Evolutionary conservation across 176 grass and related monocot species (phyloP).

Genomic region (Saccharum officinarum): DNA sequence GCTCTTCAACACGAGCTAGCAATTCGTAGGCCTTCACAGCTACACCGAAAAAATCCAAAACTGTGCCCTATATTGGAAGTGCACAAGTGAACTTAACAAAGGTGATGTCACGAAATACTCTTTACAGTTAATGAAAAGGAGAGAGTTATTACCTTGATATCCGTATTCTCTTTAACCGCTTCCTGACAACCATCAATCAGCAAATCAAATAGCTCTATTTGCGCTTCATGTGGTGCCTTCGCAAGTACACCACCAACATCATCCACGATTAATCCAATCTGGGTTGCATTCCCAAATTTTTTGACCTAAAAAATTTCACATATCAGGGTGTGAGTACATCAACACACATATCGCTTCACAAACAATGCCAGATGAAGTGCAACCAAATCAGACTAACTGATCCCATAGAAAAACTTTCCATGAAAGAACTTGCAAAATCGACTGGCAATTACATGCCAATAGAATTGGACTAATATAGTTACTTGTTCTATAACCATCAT

Average conservation of each 20-base stretch:
- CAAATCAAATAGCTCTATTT: conserved; percentile 88
- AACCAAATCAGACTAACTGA: not conserved
- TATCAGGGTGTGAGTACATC: conserved; percentile 3
- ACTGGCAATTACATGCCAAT: not conserved
- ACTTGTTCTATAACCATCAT: not conserved
- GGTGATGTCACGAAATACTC: not conserved
- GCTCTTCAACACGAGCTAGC: conserved; percentile 86
- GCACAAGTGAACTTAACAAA: conserved; percentile 24
- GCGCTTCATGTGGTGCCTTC: conserved; percentile 64
- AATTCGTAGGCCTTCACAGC: conserved; percentile 89
- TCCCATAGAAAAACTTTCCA: not conserved
- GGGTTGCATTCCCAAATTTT: conserved; percentile 84
- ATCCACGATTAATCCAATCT: conserved; percentile 77
- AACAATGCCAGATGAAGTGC: conserved; percentile 10
- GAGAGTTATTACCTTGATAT: conserved; percentile 69
- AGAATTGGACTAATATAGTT: not conserved
- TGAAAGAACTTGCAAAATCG: not conserved
- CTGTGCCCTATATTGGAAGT: conserved; percentile 65
- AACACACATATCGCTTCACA: conserved; percentile 10
- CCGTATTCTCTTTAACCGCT: conserved; percentile 80
- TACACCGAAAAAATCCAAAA: conserved; percentile 98
- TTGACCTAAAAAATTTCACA: conserved; percentile 69
- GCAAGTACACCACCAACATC: conserved; percentile 85
- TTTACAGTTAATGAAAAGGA: not conserved
- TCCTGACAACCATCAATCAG: conserved; percentile 92